A percentile compares a stretch with the other conserved stretches of the same genome.
phyloP scores from a whole-genome alignment of 331 rosid genomes.

The Stylosanthes scabra region DNA sequence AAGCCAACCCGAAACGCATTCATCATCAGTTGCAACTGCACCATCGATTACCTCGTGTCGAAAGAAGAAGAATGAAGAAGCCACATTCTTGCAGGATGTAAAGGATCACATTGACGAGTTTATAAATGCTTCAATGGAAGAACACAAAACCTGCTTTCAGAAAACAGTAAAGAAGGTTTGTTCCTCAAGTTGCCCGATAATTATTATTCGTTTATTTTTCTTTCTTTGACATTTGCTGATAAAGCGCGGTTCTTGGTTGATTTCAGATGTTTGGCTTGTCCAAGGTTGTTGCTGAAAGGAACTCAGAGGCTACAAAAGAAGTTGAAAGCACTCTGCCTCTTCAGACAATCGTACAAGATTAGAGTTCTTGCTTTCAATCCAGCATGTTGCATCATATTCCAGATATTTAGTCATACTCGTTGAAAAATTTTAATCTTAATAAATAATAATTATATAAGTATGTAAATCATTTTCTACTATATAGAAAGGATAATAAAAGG shows the following conservation, averaged over 20 bases:
- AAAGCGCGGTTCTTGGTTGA: constrained; percentile 5
- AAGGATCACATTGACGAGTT: constrained; percentile 92
- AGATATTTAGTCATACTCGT: background rate
- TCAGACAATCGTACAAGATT: constrained; percentile 36
- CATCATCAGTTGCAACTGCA: constrained; percentile 28
- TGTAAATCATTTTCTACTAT: too few species aligned
- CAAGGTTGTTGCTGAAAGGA: constrained; percentile 48
- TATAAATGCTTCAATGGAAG: constrained; percentile 66
- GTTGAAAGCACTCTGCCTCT: constrained; percentile 50
- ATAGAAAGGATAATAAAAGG: too few species aligned
- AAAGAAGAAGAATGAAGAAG: constrained; percentile 74
- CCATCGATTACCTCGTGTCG: constrained; percentile 55
- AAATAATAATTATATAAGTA: too few species aligned
- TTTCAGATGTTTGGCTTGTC: constrained; percentile 58
- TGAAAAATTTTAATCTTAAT: too few species aligned
- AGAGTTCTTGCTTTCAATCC: constrained; percentile 23
- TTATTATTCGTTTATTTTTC: background rate
- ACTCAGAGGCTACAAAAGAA: constrained; percentile 40
- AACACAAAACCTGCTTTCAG: constrained; percentile 51
- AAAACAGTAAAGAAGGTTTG: constrained; percentile 50
- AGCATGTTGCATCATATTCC: background rate
- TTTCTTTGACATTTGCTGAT: constrained; percentile 19
- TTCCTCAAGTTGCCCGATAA: background rate
- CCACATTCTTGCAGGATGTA: constrained; percentile 74
- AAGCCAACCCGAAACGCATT: constrained; percentile 35